phyloP scores from a whole-genome alignment of 2,329 filamentous ascomycete species.

The Colletotrichum kahawae region DNA sequence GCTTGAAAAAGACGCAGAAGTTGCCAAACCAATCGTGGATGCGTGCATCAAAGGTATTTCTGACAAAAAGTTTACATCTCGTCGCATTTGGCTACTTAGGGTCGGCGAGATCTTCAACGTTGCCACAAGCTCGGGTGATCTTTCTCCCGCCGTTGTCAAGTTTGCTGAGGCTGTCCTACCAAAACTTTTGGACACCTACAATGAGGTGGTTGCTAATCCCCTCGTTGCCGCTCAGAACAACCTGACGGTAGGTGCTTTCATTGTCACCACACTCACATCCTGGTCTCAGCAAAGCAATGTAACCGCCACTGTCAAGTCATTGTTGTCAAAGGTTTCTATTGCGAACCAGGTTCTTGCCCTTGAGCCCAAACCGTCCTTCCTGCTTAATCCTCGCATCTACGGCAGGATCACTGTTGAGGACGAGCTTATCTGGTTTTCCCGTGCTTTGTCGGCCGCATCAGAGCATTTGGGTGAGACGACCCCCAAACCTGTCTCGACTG shows the following conservation, averaged over 20 bases:
- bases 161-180: slow-evolving; percentile 60
- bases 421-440: slow-evolving; percentile 79
- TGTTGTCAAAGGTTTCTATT: slow-evolving; percentile 64
- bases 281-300: slow-evolving; percentile 59
- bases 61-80: slow-evolving; percentile 82
- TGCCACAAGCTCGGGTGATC: neutral
- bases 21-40: slow-evolving; percentile 72
- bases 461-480: slow-evolving; percentile 55
- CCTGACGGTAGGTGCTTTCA: slow-evolving; percentile 79
- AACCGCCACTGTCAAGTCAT: slow-evolving; percentile 47
- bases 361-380: slow-evolving; percentile 84
- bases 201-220: slow-evolving; percentile 80
- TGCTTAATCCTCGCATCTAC: slow-evolving; percentile 85
- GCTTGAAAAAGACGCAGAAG: slow-evolving; percentile 62
- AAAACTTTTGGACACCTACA: slow-evolving; percentile 72
- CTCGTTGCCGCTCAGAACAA: slow-evolving; percentile 81
- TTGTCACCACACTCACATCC: slow-evolving; percentile 70
- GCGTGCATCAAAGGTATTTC: slow-evolving; percentile 79
- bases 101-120: slow-evolving; percentile 72
- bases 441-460: slow-evolving; percentile 70
- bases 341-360: slow-evolving; percentile 69
- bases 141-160: slow-evolving; percentile 41
- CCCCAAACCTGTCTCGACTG: slow-evolving; percentile 56
- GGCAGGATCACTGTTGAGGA: slow-evolving; percentile 76
- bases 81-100: slow-evolving; percentile 81